Evolutionary conservation across 345 rosid genomes (phyloP), one percentile per base, ranked within the genome.

Genomic region (Iberis pinnata): DNA sequence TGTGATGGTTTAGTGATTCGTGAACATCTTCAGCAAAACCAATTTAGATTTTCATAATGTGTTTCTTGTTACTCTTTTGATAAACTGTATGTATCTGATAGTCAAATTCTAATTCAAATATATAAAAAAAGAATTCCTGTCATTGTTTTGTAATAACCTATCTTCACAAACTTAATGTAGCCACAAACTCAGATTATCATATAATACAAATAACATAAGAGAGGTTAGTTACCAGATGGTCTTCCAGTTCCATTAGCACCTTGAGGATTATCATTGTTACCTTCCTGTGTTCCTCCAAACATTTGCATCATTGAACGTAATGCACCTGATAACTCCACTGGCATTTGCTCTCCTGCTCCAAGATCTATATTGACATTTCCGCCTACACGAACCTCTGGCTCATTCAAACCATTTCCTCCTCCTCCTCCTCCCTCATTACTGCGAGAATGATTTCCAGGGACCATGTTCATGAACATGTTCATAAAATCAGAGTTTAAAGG

Each of bases 291-390:
- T 17, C 81, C 64, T 18, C 86, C 86, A 15, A 88, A 77, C 88
- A 82, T 77, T 18, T 68, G 78, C 89, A 88, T 84, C 71, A 80
- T 38, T 12, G 88, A 80, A 60, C 78, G 71, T 62, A 84, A 64
- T 12, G 88, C 86, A 16, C 80, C 85, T 0, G 75, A 65, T 16
- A 88, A 22, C 26, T 84, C 88, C 38, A 50, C 73, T 0, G 73
- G 69, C 52, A 63, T 57, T 62, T 56, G 50, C 18, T 63, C 56
- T 1, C 41, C 42, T 7, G 12, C 51, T 5, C 69, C 69, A 5
- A 62, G 32, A 56, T 56, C 68, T 16, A 69, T 38, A 56, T 62
- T 63, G 45, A 57, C 38, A 18, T 43, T 56, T 16, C 60, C 64
- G 4, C 60, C 56, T 19, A 63, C 38, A 44, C 6, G 65, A 40